Conservation (phyloP, 768 basidiomycete genomes). For the Xerocomellus amylosporus region DNA sequence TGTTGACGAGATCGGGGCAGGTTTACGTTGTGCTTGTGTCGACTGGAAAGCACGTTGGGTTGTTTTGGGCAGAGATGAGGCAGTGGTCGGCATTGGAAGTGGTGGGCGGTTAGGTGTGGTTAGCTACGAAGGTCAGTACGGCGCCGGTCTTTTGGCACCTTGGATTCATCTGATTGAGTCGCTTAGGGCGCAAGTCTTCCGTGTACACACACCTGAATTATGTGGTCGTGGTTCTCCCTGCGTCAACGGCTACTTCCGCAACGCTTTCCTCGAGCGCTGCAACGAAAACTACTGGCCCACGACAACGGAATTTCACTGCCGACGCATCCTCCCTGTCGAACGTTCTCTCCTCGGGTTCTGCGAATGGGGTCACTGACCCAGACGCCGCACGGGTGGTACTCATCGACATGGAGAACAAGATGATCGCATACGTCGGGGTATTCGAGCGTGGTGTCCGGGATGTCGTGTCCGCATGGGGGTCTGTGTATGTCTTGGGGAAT, state of each 20-base stretch:
- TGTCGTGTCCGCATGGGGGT: slow-evolving; percentile 77
- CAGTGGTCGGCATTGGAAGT: slow-evolving; percentile 79
- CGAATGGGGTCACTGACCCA: slow-evolving; percentile 39
- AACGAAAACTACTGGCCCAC: slow-evolving; percentile 44
- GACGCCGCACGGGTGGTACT: slow-evolving; percentile 81
- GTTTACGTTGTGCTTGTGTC: slow-evolving; percentile 80
- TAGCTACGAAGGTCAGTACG: slow-evolving; percentile 82
- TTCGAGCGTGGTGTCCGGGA: slow-evolving; percentile 83
- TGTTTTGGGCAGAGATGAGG: slow-evolving; percentile 87
- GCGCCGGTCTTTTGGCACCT: background rate
- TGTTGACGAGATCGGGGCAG: slow-evolving; percentile 85
- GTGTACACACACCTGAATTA: slow-evolving; percentile 78
- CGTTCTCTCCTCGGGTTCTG: slow-evolving; percentile 29
- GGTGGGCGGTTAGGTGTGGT: slow-evolving; percentile 83
- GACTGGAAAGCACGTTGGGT: slow-evolving; percentile 71
- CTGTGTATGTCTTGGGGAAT: slow-evolving; percentile 74
- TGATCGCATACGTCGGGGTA: slow-evolving; percentile 78
- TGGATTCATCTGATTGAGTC: background rate
- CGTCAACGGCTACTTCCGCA: slow-evolving; percentile 59
- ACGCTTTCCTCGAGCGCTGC: slow-evolving; percentile 50
- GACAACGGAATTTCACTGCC: slow-evolving; percentile 24
- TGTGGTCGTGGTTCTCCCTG: slow-evolving; percentile 86
- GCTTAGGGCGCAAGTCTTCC: slow-evolving; percentile 54
- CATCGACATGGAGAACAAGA: slow-evolving; percentile 90
- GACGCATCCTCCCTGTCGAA: slow-evolving; percentile 13